A percentile compares a stretch with the other conserved stretches of the same genome.
These are phyloP conservation scores for Meripilus lineatus DNA, from an alignment of 1,284 basidiomycete species.

Conservation along the genomic window DNA sequence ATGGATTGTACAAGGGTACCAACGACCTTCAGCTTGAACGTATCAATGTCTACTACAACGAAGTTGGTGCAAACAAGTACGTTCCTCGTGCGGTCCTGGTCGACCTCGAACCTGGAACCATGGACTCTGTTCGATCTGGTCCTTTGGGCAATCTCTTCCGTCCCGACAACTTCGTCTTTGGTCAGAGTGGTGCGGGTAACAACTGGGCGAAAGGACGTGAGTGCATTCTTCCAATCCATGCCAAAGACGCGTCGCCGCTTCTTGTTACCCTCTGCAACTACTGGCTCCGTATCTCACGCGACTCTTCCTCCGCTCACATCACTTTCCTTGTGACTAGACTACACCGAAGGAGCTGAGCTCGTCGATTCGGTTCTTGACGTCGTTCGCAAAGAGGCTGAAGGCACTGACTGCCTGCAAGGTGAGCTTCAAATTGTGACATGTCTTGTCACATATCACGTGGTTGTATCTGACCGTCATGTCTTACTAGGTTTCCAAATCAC, in stretches of 20 bases:
- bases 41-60: constrained; percentile 95
- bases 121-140: constrained; percentile 90
- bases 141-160: constrained; percentile 86
- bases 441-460: constrained; percentile 16
- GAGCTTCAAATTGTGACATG: constrained; percentile 22
- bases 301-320: constrained; percentile 6
- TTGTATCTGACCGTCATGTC: constrained; percentile 2
- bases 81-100: constrained; percentile 94
- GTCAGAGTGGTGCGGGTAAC: constrained; percentile 90
- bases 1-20: constrained; percentile 91
- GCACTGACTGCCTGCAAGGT: constrained; percentile 91
- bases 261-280: constrained; percentile 15
- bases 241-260: constrained; percentile 38
- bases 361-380: constrained; percentile 92
- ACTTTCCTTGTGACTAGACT: constrained; percentile 45
- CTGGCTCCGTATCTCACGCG: constrained; percentile 10
- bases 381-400: constrained; percentile 86
- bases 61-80: constrained; percentile 89
- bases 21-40: constrained; percentile 97
- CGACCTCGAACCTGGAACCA: constrained; percentile 95
- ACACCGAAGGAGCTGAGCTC: constrained; percentile 94
- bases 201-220: constrained; percentile 94
- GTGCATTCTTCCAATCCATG: constrained; percentile 28
- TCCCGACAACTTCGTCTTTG: constrained; percentile 93
- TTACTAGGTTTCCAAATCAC: constrained; percentile 87